Evolutionary conservation across 768 basidiomycete species (phyloP), one percentile per base, ranked within the genome.

Genomic region (Mycena latifolia): DNA sequence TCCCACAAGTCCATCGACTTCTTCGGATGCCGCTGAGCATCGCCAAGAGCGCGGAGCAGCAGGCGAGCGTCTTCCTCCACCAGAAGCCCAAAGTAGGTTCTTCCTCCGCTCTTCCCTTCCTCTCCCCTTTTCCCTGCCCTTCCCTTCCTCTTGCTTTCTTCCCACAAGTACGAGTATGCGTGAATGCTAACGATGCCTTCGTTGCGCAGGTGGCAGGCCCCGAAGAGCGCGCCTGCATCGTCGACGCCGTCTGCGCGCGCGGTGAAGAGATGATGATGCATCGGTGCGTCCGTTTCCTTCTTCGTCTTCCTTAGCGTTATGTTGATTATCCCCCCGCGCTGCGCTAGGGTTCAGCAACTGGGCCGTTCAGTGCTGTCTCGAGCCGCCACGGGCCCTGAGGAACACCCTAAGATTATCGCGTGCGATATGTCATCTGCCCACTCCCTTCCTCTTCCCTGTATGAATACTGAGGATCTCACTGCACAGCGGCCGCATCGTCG

Each of bases 321-420:
- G n/a, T n/a, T n/a, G n/a, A n/a, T n/a, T n/a, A n/a, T n/a, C n/a
- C n/a, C n/a, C n/a, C n/a, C n/a, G n/a, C n/a, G n/a, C n/a, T n/a
- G n/a, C n/a, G n/a, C n/a, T n/a, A n/a, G 93, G 93, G n/a, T 95
- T 95, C 69, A 93, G 94, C 2, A 95, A 95, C 72, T 95, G 93
- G 93, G 93, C 93, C 0, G 93, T 95, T 37, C 94, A 95, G 76
- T 83, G 94, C 61, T 95, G 94, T 75, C 80, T 95, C 5, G 94
- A 95, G 91, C 92, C 0, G 92, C 92, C 54, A 86, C 91, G 20
- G 90, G 85, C 41, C 76, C 84, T 24, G 91, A 93, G 45, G 94
- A 95, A 73, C 80, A 92, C 66, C 82, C 90, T 37, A 94, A 93
- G 80, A 90, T 95, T 48, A 92, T 94, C 52, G 77, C 80, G n/a